Evolutionary conservation across 805 yeast genomes (phyloP).

Genomic region (Wickerhamomyces strasburgensis): DNA sequence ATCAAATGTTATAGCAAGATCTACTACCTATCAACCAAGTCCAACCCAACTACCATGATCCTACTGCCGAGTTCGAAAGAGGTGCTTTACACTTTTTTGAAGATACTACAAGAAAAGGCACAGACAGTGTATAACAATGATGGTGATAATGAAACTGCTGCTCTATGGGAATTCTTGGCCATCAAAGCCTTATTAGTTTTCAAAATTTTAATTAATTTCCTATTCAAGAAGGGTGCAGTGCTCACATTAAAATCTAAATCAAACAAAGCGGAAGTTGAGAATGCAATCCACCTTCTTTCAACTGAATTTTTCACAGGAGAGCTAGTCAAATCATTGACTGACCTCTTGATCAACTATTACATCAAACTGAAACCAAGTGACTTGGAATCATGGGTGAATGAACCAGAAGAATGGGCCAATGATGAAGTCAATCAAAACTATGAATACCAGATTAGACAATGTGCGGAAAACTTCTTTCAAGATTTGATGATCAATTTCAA

Average conservation of each 20-base stretch:
- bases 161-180: conserved; percentile 71
- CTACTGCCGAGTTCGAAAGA: conserved; percentile 59
- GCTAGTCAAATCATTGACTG: conserved; percentile 53
- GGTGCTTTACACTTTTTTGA: conserved; percentile 56
- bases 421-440: conserved; percentile 73
- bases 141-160: conserved; percentile 42
- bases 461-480: conserved; percentile 81
- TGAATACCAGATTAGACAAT: conserved; percentile 81
- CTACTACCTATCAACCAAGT: conserved; percentile 52
- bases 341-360: conserved; percentile 67
- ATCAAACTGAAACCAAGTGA: conserved; percentile 70
- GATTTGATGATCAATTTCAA: conserved; percentile 65
- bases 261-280: conserved; percentile 58
- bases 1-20: conserved; percentile 73
- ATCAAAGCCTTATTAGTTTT: conserved; percentile 61
- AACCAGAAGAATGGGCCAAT: conserved; percentile 91
- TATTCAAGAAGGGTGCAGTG: conserved; percentile 63
- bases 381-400: conserved; percentile 73
- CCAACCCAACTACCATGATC: conserved; percentile 66
- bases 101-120: conserved; percentile 61
- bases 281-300: conserved; percentile 49
- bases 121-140: conserved; percentile 53
- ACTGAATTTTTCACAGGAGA: conserved; percentile 53
- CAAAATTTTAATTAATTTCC: conserved; percentile 57
- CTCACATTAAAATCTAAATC: conserved; percentile 54